Base-by-base conservation (phyloP, 163 green algal species). In the Scenedesmus sp. region DNA sequence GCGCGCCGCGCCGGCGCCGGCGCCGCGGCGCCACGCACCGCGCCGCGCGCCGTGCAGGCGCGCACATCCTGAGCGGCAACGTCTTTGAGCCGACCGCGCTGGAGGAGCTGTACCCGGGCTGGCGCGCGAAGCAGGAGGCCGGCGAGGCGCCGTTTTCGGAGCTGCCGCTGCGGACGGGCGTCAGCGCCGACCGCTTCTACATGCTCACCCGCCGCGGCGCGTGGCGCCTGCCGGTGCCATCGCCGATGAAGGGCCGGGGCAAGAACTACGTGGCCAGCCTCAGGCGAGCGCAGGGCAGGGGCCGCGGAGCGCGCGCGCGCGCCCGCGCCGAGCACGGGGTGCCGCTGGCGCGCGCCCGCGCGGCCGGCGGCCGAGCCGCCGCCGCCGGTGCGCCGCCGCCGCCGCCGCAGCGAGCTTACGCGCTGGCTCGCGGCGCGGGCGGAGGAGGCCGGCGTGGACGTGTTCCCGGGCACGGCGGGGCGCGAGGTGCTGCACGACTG, bases 21-120 rank as follows among this genome's bases (percentile, higher is more conserved):
- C n/a, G n/a, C n/a, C n/a, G n/a, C n/a, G n/a, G n/a, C n/a, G n/a
- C n/a, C n/a, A n/a, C n/a, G n/a, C n/a, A n/a, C n/a, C n/a, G 39
- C 17, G 28, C 14, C 22, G n/a, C 2, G 5, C 33, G 47, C 26
- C 45, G 64, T n/a, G 15, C 69, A 95, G 94, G 95, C 34, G 82
- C 94, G 0, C 95, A 99, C 84, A 95, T 94, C 29, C 71, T 99
- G 53, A 97, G 90, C 22, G 95, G 95, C 50, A 96, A 95, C 81
- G 94, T 98, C 17, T 85, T 99, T 63, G 92, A 99, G 82, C 84
- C 95, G 2, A 77, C 82, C 6, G 91, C 93, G 0, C 78, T 98
- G 58, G 86, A 96, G 53, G 95, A 98, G 80, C 89, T 99, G 65
- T 70, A 98, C 20, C 93, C 94, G 0, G 83, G 87, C 33, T 97